These are phyloP conservation scores for Candida ipomoeae DNA, from an alignment of 805 yeast species.

Conservation along the genomic window DNA sequence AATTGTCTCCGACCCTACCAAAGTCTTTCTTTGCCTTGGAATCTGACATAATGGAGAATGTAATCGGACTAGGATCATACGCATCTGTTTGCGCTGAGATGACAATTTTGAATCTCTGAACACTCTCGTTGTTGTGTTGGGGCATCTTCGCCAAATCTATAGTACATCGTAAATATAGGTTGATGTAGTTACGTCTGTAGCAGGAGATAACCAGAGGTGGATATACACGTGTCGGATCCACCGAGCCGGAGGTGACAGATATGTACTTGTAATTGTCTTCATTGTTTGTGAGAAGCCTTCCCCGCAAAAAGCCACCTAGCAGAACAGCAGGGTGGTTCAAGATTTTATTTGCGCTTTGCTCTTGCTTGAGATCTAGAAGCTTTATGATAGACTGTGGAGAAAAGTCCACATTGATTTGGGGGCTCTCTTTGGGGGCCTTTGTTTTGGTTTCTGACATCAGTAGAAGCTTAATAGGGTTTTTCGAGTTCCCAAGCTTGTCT, in stretches of 20 bases:
- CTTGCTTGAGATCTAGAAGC: constrained; percentile 14
- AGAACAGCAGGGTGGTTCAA: not conserved
- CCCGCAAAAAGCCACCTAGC: constrained; percentile 36
- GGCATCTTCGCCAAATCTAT: constrained; percentile 1
- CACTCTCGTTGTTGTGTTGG: constrained; percentile 5
- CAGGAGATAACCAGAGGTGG: constrained; percentile 42
- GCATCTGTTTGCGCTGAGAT: constrained; percentile 36
- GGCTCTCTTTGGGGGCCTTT: not conserved
- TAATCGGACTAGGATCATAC: constrained; percentile 11
- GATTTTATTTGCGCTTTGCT: not conserved
- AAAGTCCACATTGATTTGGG: constrained; percentile 13
- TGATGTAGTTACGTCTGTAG: constrained; percentile 43
- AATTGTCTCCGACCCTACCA: constrained; percentile 4
- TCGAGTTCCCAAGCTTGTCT: not conserved
- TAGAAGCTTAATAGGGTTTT: not conserved
- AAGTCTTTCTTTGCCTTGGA: constrained; percentile 14
- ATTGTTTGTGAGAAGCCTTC: constrained; percentile 40
- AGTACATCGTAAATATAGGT: constrained; percentile 12
- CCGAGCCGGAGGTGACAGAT: constrained; percentile 9
- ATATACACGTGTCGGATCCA: constrained; percentile 7
- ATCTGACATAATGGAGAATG: constrained; percentile 20
- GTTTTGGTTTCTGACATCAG: not conserved
- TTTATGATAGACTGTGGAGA: constrained; percentile 7
- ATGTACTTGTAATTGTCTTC: constrained; percentile 35
- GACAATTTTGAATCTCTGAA: constrained; percentile 31